Evolutionary conservation across 106 monocot species (phyloP), one percentile per base, ranked within the genome.

Genomic region (Phalaenopsis aphrodite): DNA sequence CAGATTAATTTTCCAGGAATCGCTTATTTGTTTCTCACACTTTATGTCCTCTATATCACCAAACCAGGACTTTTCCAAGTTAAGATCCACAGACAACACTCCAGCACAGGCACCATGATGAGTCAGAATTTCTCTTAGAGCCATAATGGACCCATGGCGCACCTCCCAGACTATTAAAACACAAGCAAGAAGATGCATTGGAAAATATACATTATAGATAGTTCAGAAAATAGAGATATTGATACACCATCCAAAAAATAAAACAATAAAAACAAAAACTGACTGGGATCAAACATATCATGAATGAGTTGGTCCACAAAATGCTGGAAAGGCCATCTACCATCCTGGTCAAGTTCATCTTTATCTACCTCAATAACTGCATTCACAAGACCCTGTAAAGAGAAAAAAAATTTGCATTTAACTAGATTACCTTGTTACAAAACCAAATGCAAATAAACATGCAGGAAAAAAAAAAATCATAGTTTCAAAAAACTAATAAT

Each of bases 241-340:
- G 45, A 36, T 78, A 41, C 56, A 8, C 47, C 41, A 78, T 11
- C 21, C 42, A 10, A 52, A 16, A 37, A 69, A 69, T 24, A 66
- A 24, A 7, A 30, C 30, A 30, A 30, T 30, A 30, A 30, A 56
- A 56, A 4, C n/a, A 52, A 56, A 78, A 83, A 71, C 77, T 82
- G 82, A 92, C 97, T 76, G 49, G 98, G 89, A 80, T 98, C 98
- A 85, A 98, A 98, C 77, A 98, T 94, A 89, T 98, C 98, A 90
- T 92, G 92, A 82, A 94, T 85, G 67, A 98, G 94, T 78, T 94
- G 94, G 43, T 98, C 98, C 18, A 92, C 90, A 86, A 87, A 98
- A 69, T 86, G 81, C 52, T 68, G 79, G 75, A 92, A 98, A 38
- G 98, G 98, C 98, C 98, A 98, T 77, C 79, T 85, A n/a, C 98